Evolutionary conservation across 1,284 basidiomycete genomes (phyloP).

Genomic region (Phellinidium pouzarii): DNA sequence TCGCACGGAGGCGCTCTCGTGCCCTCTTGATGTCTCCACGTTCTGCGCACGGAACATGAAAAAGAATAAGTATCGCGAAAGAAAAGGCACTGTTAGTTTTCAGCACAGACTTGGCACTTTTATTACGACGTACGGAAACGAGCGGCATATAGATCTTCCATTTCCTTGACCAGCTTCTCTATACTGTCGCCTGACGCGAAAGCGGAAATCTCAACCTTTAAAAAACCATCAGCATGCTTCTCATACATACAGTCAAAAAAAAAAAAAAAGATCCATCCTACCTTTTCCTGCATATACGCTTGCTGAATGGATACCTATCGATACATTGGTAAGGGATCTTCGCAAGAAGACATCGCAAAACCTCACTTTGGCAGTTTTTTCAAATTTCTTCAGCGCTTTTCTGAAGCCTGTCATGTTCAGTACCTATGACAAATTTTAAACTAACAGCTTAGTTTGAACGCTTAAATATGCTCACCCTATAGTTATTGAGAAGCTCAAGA

Average conservation of each 20-base stretch:
- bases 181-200: constrained; percentile 60
- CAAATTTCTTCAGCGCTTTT: constrained; percentile 92
- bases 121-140: constrained; percentile 60
- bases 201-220: constrained; percentile 53
- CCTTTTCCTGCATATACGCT: constrained; percentile 73
- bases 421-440: constrained; percentile 41
- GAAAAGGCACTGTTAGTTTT: background rate
- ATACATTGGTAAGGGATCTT: background rate
- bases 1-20: constrained; percentile 57
- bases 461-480: constrained; percentile 52
- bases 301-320: constrained; percentile 53
- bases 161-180: constrained; percentile 62
- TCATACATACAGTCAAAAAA: background rate
- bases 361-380: constrained; percentile 71
- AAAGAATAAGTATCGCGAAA: background rate
- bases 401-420: constrained; percentile 87
- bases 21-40: constrained; percentile 82
- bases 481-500: constrained; percentile 80
- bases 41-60: constrained; percentile 37
- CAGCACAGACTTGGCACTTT: background rate
- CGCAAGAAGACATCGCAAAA: background rate
- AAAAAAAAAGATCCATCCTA: constrained; percentile 24
- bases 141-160: constrained; percentile 66
- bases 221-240: constrained; percentile 4
- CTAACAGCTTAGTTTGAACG: constrained; percentile 2